phyloP scores from a whole-genome alignment of 2,329 filamentous ascomycete genomes.

The Hypoxylon sp. region DNA sequence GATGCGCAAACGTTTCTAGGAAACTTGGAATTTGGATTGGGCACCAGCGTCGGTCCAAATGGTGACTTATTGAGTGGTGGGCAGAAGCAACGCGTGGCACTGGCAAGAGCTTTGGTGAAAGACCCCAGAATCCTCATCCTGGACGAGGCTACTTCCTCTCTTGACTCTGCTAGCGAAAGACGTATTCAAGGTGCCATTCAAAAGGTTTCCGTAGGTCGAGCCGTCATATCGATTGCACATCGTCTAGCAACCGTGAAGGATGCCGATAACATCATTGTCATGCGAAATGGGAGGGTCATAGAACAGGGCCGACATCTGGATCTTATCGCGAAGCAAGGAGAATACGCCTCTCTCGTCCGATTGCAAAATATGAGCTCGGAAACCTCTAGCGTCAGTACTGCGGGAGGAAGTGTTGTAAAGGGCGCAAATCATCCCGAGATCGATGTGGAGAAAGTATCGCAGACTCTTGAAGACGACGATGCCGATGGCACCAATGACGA shows the following conservation, averaged over 20 bases:
- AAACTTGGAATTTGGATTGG: conserved; percentile 56
- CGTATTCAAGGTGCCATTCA: conserved; percentile 53
- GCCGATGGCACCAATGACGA: conserved; percentile 33
- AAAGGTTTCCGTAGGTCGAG: conserved; percentile 53
- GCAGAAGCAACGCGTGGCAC: conserved; percentile 59
- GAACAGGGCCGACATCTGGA: conserved; percentile 70
- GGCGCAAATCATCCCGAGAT: conserved; percentile 46
- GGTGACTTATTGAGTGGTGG: conserved; percentile 56
- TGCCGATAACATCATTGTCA: conserved; percentile 72
- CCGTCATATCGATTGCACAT: conserved; percentile 73
- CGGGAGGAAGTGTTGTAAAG: conserved; percentile 40
- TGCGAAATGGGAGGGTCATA: conserved; percentile 65
- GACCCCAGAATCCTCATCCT: conserved; percentile 57
- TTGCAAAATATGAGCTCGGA: conserved; percentile 48
- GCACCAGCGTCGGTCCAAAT: conserved; percentile 53
- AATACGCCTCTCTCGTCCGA: conserved; percentile 46
- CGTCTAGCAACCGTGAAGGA: conserved; percentile 66
- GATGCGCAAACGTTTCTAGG: conserved; percentile 62
- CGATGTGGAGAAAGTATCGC: conserved; percentile 49
- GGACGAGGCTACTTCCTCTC: conserved; percentile 60
- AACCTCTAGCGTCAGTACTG: conserved; percentile 46
- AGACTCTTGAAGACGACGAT: conserved; percentile 17
- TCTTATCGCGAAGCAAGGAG: conserved; percentile 55
- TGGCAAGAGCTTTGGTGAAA: conserved; percentile 57
- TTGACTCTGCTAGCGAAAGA: conserved; percentile 59